Evolutionary conservation across 192 early-diverging fungal species (phyloP).

Genomic region (Allomyces javanicus): DNA sequence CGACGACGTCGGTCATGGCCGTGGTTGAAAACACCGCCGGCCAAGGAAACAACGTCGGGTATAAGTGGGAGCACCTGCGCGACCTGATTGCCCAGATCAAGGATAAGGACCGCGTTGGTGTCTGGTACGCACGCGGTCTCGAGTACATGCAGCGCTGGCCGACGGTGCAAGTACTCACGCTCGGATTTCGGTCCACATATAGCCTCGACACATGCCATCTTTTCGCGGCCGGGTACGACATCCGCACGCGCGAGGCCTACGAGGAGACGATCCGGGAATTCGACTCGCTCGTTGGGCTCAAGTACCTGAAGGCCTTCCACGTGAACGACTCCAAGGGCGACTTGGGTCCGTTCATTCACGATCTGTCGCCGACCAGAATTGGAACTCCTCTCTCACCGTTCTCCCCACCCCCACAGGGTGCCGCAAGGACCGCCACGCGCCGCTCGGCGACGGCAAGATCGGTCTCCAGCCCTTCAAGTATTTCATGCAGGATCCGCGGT

Average conservation of each 20-base stretch:
- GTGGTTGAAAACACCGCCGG: conserved; percentile 24
- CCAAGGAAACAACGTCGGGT: conserved; percentile 13
- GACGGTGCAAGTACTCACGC: too few relatives aligned
- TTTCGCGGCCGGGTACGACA: conserved; percentile 21
- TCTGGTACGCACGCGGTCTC: conserved; percentile 2
- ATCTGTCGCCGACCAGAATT: neutral
- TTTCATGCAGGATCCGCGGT: conserved; percentile 17
- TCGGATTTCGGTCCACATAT: too few relatives aligned
- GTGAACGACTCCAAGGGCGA: conserved; percentile 19
- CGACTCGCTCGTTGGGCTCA: conserved; percentile 14
- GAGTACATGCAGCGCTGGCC: too few relatives aligned
- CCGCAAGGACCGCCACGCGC: conserved; percentile 19
- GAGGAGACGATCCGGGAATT: conserved; percentile 13
- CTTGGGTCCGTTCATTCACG: conserved; percentile 1
- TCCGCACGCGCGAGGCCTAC: conserved; percentile 15
- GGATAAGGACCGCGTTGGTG: conserved; percentile 16
- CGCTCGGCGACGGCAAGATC: conserved; percentile 19
- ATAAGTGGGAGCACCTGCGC: conserved; percentile 13
- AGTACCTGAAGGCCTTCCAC: conserved; percentile 16
- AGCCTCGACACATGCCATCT: conserved; percentile 23
- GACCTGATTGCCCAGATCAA: conserved; percentile 12
- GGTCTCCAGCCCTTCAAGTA: conserved; percentile 16
- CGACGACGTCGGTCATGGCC: conserved; percentile 11
- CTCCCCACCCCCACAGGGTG: neutral
- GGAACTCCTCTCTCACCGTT: neutral